A percentile compares a stretch with the other conserved stretches of the same genome.
Evolutionary conservation across 2,329 filamentous ascomycete species (phyloP).

Genomic region (Cercospora sp.): DNA sequence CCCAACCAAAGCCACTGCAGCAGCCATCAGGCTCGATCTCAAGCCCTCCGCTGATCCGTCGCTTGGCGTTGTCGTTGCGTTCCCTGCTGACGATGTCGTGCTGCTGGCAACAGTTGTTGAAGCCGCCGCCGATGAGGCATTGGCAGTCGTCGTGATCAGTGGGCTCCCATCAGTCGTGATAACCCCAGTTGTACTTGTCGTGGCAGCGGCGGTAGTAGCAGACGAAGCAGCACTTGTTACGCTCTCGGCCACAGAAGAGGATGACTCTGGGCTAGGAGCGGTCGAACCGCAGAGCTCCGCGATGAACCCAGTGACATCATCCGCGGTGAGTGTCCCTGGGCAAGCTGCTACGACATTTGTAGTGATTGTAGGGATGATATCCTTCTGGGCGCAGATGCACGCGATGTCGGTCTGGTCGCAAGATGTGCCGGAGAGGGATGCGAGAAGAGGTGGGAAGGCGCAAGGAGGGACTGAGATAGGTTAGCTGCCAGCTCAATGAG

Average conservation of each 20-base stretch:
- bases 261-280: not conserved
- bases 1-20: slow-evolving; percentile 22
- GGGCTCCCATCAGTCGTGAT: slow-evolving; percentile 8
- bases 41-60: slow-evolving; percentile 13
- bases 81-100: not conserved
- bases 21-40: slow-evolving; percentile 19
- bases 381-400: slow-evolving; percentile 24
- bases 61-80: slow-evolving; percentile 2
- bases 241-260: not conserved
- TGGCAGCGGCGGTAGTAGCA: not conserved
- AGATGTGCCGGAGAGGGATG: slow-evolving; percentile 19
- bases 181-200: not conserved
- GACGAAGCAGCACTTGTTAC: not conserved
- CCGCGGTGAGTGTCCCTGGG: slow-evolving; percentile 9
- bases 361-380: slow-evolving; percentile 17
- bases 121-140: not conserved
- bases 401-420: slow-evolving; percentile 19
- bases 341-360: slow-evolving; percentile 20
- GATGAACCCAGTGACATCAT: slow-evolving; percentile 13
- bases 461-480: slow-evolving; percentile 21
- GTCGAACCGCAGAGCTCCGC: slow-evolving; percentile 7
- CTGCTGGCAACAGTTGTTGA: slow-evolving; percentile 1
- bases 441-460: slow-evolving; percentile 21
- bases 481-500: not conserved
- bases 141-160: not conserved